phyloP scores from a whole-genome alignment of 305 asterid genomes.

The Nicotiana rustica region DNA sequence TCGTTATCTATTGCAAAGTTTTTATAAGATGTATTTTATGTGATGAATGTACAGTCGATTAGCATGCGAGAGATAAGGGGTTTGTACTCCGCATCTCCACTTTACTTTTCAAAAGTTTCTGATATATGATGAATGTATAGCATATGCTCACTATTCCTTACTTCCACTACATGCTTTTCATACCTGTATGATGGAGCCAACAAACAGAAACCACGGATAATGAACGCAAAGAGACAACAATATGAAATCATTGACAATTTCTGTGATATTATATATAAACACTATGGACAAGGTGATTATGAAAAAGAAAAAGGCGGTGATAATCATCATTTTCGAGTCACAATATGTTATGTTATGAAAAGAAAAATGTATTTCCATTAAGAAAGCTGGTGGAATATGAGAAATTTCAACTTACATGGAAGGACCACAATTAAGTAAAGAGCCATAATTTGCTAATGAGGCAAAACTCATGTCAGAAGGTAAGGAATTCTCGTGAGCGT shows the following conservation, averaged over 20 bases:
- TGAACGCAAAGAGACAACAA: conserved; percentile 3
- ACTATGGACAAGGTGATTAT: conserved; percentile 15
- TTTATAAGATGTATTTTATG: neutral
- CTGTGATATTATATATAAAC: neutral
- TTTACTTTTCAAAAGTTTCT: conserved; percentile 7
- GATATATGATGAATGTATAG: conserved; percentile 16
- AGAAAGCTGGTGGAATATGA: conserved; percentile 23
- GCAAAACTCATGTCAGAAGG: conserved; percentile 28
- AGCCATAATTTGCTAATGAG: conserved; percentile 22
- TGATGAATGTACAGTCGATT: conserved; percentile 5
- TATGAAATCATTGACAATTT: neutral
- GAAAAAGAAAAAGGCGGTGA: conserved; percentile 7
- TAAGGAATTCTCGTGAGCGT: neutral
- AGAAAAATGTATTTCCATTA: conserved; percentile 21
- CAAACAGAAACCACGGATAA: conserved; percentile 14
- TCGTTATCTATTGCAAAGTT: conserved; percentile 19
- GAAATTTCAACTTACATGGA: conserved; percentile 2
- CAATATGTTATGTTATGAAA: neutral
- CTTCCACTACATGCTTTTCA: conserved; percentile 22
- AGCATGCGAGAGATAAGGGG: neutral
- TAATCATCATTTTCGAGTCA: conserved; percentile 5
- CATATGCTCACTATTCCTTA: neutral
- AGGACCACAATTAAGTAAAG: conserved; percentile 19
- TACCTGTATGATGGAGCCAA: neutral
- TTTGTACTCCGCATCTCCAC: neutral